Percentiles rank a stretch among this genome's conserved stretches.
Evolutionary conservation across 352 stramenopile species (phyloP).

Genomic region (Pythium myriotylum): DNA sequence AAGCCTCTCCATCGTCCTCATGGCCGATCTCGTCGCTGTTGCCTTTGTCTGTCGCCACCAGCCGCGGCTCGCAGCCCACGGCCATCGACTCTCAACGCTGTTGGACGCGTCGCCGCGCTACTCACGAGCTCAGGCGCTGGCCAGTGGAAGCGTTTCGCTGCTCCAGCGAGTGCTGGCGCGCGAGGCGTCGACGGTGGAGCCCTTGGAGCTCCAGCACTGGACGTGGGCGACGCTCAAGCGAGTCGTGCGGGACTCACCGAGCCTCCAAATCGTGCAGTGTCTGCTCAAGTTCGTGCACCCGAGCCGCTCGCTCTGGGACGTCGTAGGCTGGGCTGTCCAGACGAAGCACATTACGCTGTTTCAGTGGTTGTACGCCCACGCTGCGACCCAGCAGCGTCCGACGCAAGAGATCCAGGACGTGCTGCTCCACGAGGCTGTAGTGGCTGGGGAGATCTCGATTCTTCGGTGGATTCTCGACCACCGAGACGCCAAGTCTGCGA

Average conservation of each 20-base stretch:
- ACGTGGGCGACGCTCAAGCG: conserved; percentile 18
- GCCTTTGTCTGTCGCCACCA: conserved; percentile 2
- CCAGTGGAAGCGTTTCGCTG: not conserved
- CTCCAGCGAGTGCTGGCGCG: conserved; percentile 18
- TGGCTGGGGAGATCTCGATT: conserved; percentile 21
- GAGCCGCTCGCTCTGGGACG: conserved; percentile 13
- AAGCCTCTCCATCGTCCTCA: conserved; percentile 2
- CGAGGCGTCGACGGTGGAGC: not conserved
- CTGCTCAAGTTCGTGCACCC: conserved; percentile 20
- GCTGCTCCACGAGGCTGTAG: conserved; percentile 13
- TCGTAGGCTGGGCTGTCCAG: conserved; percentile 11
- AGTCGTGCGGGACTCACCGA: not conserved
- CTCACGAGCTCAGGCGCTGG: conserved; percentile 6
- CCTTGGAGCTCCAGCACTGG: conserved; percentile 10
- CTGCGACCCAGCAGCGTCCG: not conserved
- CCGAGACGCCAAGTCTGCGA: not conserved
- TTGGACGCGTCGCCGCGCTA: conserved; percentile 13
- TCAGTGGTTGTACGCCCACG: conserved; percentile 13
- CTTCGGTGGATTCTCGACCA: conserved; percentile 26
- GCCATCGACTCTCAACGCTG: not conserved
- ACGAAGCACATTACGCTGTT: not conserved
- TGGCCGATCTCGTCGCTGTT: conserved; percentile 10
- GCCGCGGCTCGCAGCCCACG: conserved; percentile 1
- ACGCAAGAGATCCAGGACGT: not conserved
- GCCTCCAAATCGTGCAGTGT: conserved; percentile 10